Conservation (phyloP, 257 asterid species). For the Capsicum pubescens region DNA sequence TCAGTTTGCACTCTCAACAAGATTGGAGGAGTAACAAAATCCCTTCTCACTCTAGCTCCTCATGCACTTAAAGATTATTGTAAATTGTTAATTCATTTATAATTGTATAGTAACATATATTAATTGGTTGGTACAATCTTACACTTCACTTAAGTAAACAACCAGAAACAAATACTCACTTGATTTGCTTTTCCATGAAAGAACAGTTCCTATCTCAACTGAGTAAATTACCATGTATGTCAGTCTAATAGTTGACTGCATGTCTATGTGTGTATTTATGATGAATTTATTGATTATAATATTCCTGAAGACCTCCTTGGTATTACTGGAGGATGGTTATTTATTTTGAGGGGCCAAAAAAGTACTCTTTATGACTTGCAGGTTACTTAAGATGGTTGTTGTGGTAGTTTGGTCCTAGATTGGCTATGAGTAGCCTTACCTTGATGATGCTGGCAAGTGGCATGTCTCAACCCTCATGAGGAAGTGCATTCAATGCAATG, state of each 20-base stretch:
- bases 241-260: not conserved
- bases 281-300: slow-evolving; percentile 1
- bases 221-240: not conserved
- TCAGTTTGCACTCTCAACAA: not conserved
- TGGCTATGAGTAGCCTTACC: not conserved
- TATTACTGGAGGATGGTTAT: not conserved
- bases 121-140: slow-evolving; percentile 10
- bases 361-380: not conserved
- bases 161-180: not conserved
- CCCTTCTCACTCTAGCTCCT: not conserved
- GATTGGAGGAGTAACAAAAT: not conserved
- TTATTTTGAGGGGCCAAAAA: slow-evolving; percentile 17
- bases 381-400: slow-evolving; percentile 18
- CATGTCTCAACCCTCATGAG: slow-evolving; percentile 10
- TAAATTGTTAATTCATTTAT: not conserved
- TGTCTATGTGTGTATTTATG: not conserved
- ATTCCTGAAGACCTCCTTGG: not conserved
- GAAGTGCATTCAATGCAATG: not conserved
- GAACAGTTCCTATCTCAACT: not conserved
- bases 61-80: not conserved
- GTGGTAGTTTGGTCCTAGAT: not conserved
- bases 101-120: not conserved
- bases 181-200: not conserved
- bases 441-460: slow-evolving; percentile 21
- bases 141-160: not conserved